Base-by-base conservation (phyloP, 345 rosid genomes). In the Laguncularia racemosa region DNA sequence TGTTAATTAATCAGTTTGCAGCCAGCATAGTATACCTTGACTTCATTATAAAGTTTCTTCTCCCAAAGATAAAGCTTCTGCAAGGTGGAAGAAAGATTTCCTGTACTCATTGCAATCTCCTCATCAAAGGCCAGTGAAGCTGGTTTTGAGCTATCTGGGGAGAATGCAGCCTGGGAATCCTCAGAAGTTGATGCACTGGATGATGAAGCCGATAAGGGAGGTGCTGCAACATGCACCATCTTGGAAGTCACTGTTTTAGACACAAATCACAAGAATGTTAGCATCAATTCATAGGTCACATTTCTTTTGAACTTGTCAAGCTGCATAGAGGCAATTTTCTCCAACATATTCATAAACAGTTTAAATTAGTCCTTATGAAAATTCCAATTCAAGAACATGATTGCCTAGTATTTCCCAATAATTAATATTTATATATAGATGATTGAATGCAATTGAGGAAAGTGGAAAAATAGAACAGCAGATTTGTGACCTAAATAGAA, bases 11-110 rank as follows among this genome's bases (percentile, higher is more conserved):
- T 9, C 40, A 4, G 40, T 33, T 33, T 33, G 40, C 40, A 33
- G 40, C 40, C 40, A 4, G 40, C 40, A 33, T 33, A 10, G 17
- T 57, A 56, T 81, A 90, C 99, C 95, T 95, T 95, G 13, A 90
- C 99, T 79, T 95, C 97, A 26, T 74, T 69, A 54, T 74, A 84
- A 53, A 90, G 86, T 69, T 95, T 95, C 91, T 88, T 90, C 85
- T 90, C 99, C 99, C 93, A 95, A 38, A 90, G 85, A 70, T 75
- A 62, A 11, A 95, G 78, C 71, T 88, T 95, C 44, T 77, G 96
- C 78, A 95, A 70, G 23, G 90, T 90, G 15, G 99, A 83, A 43
- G 99, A 90, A 58, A 95, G 96, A 64, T 84, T 86, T 52, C 82
- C 80, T 0, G 91, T 75, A 61, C 88, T 83, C 50, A 66, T 74